Conservation (phyloP, 2,329 filamentous ascomycete genomes). For the Capronia epimyces region DNA sequence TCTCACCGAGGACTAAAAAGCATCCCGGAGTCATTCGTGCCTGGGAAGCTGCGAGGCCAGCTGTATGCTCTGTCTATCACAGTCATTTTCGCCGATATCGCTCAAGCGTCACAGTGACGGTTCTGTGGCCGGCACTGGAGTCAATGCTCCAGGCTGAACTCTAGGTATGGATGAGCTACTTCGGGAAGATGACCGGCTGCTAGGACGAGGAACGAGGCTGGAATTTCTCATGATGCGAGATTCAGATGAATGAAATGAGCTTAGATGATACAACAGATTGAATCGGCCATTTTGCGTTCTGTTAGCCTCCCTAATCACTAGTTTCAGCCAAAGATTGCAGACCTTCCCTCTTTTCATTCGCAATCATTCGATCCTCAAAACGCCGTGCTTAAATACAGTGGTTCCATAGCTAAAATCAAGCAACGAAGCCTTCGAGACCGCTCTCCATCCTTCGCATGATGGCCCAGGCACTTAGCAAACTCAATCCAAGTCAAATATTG, state of each 20-base stretch:
- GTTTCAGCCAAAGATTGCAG: not conserved
- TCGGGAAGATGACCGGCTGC: not conserved
- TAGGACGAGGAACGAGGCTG: not conserved
- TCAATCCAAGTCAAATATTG: slow-evolving; percentile 26
- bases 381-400: not conserved
- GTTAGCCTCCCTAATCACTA: not conserved
- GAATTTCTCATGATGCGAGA: not conserved
- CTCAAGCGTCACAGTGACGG: too few species aligned
- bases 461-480: too few species aligned
- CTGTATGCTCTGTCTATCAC: too few species aligned
- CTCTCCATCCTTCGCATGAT: too few species aligned
- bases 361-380: not conserved
- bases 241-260: not conserved
- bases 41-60: too few species aligned
- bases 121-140: not conserved
- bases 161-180: too few species aligned
- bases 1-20: not conserved
- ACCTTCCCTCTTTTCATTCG: not conserved
- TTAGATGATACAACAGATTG: not conserved
- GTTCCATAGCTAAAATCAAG: not conserved
- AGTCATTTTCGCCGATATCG: too few species aligned
- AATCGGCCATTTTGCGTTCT: not conserved
- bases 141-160: too few species aligned
- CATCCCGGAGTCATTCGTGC: not conserved
- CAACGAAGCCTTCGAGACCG: too few species aligned